Evolutionary conservation across 257 asterid species (phyloP).

Genomic region (Henckelia pumila): DNA sequence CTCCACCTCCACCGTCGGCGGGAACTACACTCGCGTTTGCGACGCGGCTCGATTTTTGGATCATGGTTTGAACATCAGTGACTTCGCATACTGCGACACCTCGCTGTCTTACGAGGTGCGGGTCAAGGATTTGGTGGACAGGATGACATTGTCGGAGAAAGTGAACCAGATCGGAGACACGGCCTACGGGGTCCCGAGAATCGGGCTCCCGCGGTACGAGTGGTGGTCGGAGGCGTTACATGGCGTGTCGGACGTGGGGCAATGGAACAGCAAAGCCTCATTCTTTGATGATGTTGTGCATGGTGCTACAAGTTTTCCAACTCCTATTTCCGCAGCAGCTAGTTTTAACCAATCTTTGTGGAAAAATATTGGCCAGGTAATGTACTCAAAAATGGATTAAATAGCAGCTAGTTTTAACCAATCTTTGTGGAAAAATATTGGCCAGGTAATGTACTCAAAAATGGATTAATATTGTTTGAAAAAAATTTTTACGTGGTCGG

Average conservation of each 20-base stretch:
- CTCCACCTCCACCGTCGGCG: not conserved
- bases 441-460: too few relatives aligned
- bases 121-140: conserved; percentile 40
- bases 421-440: too few relatives aligned
- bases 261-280: conserved; percentile 14
- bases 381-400: too few relatives aligned
- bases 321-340: too few relatives aligned
- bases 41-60: conserved; percentile 27
- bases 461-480: too few relatives aligned
- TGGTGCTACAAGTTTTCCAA: too few relatives aligned
- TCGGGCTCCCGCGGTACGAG: conserved; percentile 41
- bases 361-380: too few relatives aligned
- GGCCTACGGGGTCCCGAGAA: conserved; percentile 34
- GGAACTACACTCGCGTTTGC: conserved; percentile 26
- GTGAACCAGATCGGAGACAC: conserved; percentile 35
- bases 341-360: too few relatives aligned
- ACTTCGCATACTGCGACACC: conserved; percentile 32
- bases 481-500: too few relatives aligned
- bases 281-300: conserved; percentile 14
- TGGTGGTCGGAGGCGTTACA: conserved; percentile 68
- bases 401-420: too few relatives aligned
- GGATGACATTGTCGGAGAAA: conserved; percentile 44
- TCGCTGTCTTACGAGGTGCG: conserved; percentile 28
- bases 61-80: conserved; percentile 32
- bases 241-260: conserved; percentile 39